Base-by-base conservation (phyloP, 2,329 filamentous ascomycete species). In the Setomelanomma holmii region DNA sequence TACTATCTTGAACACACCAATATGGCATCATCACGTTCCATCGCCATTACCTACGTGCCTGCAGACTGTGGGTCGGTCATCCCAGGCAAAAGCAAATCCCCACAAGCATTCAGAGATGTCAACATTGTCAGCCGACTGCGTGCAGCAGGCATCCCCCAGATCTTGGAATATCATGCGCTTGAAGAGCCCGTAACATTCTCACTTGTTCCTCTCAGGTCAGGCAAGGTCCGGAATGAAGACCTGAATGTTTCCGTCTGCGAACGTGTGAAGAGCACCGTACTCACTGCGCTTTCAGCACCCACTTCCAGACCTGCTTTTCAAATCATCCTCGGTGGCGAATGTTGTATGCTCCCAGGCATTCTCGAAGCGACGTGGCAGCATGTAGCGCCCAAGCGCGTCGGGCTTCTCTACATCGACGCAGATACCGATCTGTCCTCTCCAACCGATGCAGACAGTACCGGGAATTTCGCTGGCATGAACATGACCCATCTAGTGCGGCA, bases 401-500 rank as follows among this genome's bases (percentile, higher is more conserved):
- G 56, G 40, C 40, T 63, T 12, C 21, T 58, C 23, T 64, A 64
- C 40, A 48, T 63, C n/a, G 62, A 62, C 39, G 61, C 57, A 3
- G 54, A 62, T 38, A 54, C 57, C 23, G 60, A 66, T 44, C 22
- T 63, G 19, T 56, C 51, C 41, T 55, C 50, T 21, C 60, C 61
- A 2, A 20, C 27, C 7, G 55, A 57, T 19, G 49, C 53, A 4
- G 44, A 53, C 33, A 44, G 48, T 12, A 43, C 41, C 19, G 60
- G 58, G 4, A 62, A 52, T 8, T 60, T 63, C 40, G 63, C 61
- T 16, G 55, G 60, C 17, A 66, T 66, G 60, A 61, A 60, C 35
- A 60, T 66, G 44, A 63, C 61, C 27, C 61, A 65, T 38, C 21
- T 64, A 10, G 56, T 60, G n/a, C 49, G 55, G 23, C 53, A 39